Percentiles rank a stretch among this genome's conserved stretches.
phyloP scores from a whole-genome alignment of 1,139 yeast species.

The Protomyces macrosporus region DNA sequence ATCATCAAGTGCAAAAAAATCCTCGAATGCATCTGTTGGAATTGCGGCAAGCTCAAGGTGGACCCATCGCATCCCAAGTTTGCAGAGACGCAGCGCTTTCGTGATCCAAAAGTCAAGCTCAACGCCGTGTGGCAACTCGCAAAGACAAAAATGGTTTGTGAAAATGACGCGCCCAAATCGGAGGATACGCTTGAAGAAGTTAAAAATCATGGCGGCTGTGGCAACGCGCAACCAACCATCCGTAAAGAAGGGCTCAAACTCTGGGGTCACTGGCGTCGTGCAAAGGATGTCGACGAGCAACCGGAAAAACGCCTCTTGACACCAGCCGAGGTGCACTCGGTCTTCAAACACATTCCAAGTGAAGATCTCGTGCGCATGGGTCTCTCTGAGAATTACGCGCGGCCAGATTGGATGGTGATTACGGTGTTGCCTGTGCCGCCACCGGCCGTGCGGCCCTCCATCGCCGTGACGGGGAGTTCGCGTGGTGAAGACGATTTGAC shows the following conservation, averaged over 20 bases:
- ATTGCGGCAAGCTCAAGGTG: conserved; percentile 87
- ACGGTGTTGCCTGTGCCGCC: conserved; percentile 99
- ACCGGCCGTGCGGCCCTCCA: conserved; percentile 97
- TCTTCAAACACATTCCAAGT: conserved; percentile 81
- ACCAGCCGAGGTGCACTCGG: conserved; percentile 83
- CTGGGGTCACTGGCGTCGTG: conserved; percentile 96
- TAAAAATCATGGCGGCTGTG: conserved; percentile 91
- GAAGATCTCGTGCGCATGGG: conserved; percentile 81
- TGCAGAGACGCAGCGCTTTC: conserved; percentile 81
- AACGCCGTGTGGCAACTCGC: conserved; percentile 94
- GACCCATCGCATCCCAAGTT: conserved; percentile 78
- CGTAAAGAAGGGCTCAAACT: conserved; percentile 93
- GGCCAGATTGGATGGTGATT: conserved; percentile 98
- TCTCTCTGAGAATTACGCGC: conserved; percentile 88
- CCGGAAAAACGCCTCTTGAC: conserved; percentile 87
- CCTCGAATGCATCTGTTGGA: conserved; percentile 96
- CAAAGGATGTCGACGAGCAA: conserved; percentile 67
- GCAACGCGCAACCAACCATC: conserved; percentile 91
- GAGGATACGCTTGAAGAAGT: conserved; percentile 34
- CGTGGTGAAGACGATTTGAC: conserved; percentile 99
- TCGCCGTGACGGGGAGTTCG: conserved; percentile 97
- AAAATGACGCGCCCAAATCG: conserved; percentile 64
- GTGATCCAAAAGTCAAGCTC: conserved; percentile 92
- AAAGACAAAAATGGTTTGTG: conserved; percentile 91
- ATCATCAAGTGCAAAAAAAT: conserved; percentile 73